Percentiles rank a stretch among this genome's conserved stretches.
Evolutionary conservation across 495 filamentous ascomycete genomes (phyloP).

Genomic region (Penicillium longicatenatum): DNA sequence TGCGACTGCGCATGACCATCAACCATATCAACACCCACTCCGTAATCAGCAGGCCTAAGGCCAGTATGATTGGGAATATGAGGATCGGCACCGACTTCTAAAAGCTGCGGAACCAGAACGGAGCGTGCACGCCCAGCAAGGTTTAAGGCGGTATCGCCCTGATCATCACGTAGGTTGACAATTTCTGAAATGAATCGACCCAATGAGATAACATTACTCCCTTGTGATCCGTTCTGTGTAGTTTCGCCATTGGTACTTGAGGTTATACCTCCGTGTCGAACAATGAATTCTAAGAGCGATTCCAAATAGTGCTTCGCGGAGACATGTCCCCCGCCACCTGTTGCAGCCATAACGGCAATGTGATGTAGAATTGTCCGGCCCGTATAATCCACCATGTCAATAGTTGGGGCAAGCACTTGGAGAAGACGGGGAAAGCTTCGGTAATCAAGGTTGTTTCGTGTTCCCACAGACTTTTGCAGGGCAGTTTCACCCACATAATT

Average conservation of each 20-base stretch:
- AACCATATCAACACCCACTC: constrained; percentile 73
- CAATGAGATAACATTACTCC: constrained; percentile 69
- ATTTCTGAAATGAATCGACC: constrained; percentile 93
- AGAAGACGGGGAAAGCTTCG: constrained; percentile 80
- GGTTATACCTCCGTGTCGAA: constrained; percentile 72
- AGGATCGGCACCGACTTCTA: constrained; percentile 91
- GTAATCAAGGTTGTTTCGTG: constrained; percentile 88
- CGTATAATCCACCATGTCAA: constrained; percentile 84
- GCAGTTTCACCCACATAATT: constrained; percentile 90
- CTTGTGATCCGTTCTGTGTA: constrained; percentile 31
- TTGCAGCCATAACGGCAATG: constrained; percentile 90
- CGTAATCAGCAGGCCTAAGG: constrained; percentile 85
- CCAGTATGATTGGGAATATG: constrained; percentile 86
- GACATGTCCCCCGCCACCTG: constrained; percentile 76
- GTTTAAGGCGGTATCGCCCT: constrained; percentile 92
- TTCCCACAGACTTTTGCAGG: constrained; percentile 81
- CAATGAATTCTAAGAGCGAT: constrained; percentile 88
- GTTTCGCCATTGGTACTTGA: constrained; percentile 37
- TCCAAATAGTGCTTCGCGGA: constrained; percentile 93
- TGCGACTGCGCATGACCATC: constrained; percentile 46
- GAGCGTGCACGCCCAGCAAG: constrained; percentile 90
- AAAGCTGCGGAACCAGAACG: constrained; percentile 86
- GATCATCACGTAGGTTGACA: constrained; percentile 88
- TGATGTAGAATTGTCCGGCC: constrained; percentile 94
- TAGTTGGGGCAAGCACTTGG: constrained; percentile 84